These are phyloP conservation scores for Actinomortierella ambigua DNA, from an alignment of 371 early-diverging fungal genomes.

Conservation along the genomic window DNA sequence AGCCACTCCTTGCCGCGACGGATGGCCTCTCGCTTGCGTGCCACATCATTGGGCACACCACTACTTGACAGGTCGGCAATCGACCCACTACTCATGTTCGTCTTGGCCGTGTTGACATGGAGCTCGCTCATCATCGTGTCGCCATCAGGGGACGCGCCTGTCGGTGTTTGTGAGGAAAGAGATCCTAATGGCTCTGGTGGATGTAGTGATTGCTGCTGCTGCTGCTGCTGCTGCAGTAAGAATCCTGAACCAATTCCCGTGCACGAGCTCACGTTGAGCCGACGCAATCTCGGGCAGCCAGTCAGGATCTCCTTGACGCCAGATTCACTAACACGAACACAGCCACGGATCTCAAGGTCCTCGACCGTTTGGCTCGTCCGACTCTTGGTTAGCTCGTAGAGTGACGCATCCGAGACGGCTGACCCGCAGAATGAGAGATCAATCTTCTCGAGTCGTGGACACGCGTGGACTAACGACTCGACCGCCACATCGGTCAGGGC, in stretches of 20 bases:
- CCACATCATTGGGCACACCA: constrained; percentile 11
- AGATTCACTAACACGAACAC: constrained; percentile 67
- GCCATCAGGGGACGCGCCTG: too few relatives aligned
- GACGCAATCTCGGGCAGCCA: constrained; percentile 21
- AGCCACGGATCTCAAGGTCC: constrained; percentile 64
- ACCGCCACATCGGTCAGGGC: constrained; percentile 72
- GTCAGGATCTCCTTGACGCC: constrained; percentile 52
- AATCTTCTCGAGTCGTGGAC: constrained; percentile 54
- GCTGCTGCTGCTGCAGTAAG: neutral
- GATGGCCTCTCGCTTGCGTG: constrained; percentile 30
- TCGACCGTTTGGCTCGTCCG: constrained; percentile 12
- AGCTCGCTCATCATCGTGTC: neutral
- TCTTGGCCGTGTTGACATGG: neutral
- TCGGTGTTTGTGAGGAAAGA: too few relatives aligned
- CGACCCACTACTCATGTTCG: constrained; percentile 1
- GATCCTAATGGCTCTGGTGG: neutral
- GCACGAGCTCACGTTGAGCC: constrained; percentile 34
- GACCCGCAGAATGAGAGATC: constrained; percentile 80
- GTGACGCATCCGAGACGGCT: constrained; percentile 72
- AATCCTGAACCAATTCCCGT: constrained; percentile 29
- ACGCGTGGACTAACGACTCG: constrained; percentile 49
- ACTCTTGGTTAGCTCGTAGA: constrained; percentile 48
- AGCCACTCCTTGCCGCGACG: constrained; percentile 43
- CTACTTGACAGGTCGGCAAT: constrained; percentile 10
- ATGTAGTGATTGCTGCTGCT: neutral